Percentiles rank a stretch among this genome's conserved stretches.
Evolutionary conservation across 257 asterid species (phyloP).

Genomic region (Gardenia jasminoides): DNA sequence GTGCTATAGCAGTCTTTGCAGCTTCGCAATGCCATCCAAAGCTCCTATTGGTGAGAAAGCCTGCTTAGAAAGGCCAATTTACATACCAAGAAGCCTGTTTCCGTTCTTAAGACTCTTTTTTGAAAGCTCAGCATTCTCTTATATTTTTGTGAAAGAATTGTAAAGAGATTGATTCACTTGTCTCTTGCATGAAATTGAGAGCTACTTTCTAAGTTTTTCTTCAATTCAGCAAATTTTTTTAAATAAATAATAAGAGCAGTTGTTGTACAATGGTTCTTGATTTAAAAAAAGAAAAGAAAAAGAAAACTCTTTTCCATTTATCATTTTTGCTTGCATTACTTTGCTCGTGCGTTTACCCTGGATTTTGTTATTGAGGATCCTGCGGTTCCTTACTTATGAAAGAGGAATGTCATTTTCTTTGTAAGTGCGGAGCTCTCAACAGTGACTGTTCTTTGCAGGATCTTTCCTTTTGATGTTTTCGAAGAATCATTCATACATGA

Average conservation of each 20-base stretch:
- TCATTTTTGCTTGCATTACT: too few relatives aligned
- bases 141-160: background rate
- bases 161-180: background rate
- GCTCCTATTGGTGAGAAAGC: background rate
- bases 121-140: background rate
- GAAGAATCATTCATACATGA: background rate
- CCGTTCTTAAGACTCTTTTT: background rate
- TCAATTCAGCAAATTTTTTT: background rate
- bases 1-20: background rate
- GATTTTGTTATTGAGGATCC: too few relatives aligned
- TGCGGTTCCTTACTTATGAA: background rate
- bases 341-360: background rate
- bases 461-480: background rate
- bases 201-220: background rate
- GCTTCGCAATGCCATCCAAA: background rate
- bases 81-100: background rate
- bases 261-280: background rate
- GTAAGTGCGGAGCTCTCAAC: background rate
- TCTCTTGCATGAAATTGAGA: background rate
- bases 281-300: too few relatives aligned
- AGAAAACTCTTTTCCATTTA: too few relatives aligned
- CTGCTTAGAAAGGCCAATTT: background rate
- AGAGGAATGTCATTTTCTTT: background rate
- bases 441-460: background rate
- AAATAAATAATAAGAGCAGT: too few relatives aligned